Conservation (phyloP, 129 eudicot species). For the Silybum marianum region DNA sequence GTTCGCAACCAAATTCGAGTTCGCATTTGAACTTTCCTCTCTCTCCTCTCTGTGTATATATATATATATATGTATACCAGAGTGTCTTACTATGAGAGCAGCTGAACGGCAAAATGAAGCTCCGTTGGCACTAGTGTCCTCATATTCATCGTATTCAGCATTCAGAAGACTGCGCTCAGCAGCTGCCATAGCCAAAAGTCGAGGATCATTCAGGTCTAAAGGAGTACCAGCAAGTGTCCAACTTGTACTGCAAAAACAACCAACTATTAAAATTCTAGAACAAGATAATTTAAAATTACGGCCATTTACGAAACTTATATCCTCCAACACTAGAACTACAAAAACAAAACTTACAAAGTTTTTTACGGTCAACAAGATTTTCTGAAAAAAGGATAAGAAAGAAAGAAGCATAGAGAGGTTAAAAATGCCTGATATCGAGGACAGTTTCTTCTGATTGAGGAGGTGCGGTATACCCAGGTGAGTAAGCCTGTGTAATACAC, state of each 20-base stretch:
- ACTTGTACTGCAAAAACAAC: slow-evolving; percentile 46
- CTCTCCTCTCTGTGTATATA: no score
- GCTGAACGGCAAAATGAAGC: slow-evolving; percentile 47
- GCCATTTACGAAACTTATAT: not conserved
- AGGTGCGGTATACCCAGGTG: slow-evolving; percentile 72
- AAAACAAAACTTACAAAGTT: no score
- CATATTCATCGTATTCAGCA: slow-evolving; percentile 32
- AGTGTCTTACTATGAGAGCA: slow-evolving; percentile 34
- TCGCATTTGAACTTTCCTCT: no score
- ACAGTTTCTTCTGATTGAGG: slow-evolving; percentile 51
- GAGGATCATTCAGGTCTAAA: slow-evolving; percentile 69
- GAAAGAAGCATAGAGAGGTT: not conserved
- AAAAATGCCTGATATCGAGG: slow-evolving; percentile 72
- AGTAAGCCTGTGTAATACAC: slow-evolving; percentile 51
- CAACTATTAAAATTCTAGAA: slow-evolving; percentile 9
- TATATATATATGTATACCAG: no score
- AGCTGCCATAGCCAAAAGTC: slow-evolving; percentile 74
- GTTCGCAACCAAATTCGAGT: no score
- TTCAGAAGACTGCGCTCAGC: slow-evolving; percentile 60
- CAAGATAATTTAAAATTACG: not conserved
- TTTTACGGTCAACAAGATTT: not conserved
- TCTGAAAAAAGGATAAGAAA: not conserved
- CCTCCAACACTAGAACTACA: no score
- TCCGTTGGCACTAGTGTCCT: slow-evolving; percentile 37
- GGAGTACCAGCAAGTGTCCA: slow-evolving; percentile 81